Conservation (phyloP, 2,329 filamentous ascomycete species). For the Phaeosphaeriaceae sp. region DNA sequence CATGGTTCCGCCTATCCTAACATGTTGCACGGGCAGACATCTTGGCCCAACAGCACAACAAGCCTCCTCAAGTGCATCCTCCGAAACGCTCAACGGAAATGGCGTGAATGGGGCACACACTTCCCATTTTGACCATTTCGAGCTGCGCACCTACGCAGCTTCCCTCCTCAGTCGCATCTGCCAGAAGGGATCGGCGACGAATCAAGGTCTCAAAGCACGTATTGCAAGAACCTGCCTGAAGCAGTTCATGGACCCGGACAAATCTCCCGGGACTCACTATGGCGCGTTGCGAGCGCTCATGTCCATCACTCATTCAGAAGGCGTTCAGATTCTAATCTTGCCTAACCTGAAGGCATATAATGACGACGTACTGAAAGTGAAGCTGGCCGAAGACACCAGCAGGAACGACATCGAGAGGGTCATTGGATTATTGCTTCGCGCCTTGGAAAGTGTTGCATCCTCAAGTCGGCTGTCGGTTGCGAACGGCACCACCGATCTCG, state of each 20-base stretch:
- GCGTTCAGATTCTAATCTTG: slow-evolving; percentile 68
- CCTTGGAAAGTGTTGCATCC: slow-evolving; percentile 62
- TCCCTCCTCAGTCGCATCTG: slow-evolving; percentile 81
- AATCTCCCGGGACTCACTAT: slow-evolving; percentile 84
- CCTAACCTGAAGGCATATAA: slow-evolving; percentile 70
- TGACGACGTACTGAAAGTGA: slow-evolving; percentile 65
- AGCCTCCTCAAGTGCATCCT: slow-evolving; percentile 59
- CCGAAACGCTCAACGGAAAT: slow-evolving; percentile 52
- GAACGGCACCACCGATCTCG: slow-evolving; percentile 52
- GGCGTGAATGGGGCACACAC: slow-evolving; percentile 32
- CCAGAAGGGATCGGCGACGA: slow-evolving; percentile 79
- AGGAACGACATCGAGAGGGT: slow-evolving; percentile 68
- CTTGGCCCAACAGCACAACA: slow-evolving; percentile 66
- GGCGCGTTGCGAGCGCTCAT: slow-evolving; percentile 84
- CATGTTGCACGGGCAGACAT: slow-evolving; percentile 85
- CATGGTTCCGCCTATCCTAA: slow-evolving; percentile 86
- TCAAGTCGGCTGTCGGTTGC: slow-evolving; percentile 44
- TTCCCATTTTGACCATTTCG: slow-evolving; percentile 65
- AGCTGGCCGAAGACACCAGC: slow-evolving; percentile 57
- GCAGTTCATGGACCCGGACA: slow-evolving; percentile 85
- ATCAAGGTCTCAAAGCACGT: slow-evolving; percentile 82
- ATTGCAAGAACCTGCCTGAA: slow-evolving; percentile 94
- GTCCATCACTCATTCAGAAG: slow-evolving; percentile 74
- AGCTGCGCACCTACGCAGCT: slow-evolving; percentile 83
- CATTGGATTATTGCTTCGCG: slow-evolving; percentile 62